Conservation (phyloP, 2,329 filamentous ascomycete genomes). For the Botrytis porri region DNA sequence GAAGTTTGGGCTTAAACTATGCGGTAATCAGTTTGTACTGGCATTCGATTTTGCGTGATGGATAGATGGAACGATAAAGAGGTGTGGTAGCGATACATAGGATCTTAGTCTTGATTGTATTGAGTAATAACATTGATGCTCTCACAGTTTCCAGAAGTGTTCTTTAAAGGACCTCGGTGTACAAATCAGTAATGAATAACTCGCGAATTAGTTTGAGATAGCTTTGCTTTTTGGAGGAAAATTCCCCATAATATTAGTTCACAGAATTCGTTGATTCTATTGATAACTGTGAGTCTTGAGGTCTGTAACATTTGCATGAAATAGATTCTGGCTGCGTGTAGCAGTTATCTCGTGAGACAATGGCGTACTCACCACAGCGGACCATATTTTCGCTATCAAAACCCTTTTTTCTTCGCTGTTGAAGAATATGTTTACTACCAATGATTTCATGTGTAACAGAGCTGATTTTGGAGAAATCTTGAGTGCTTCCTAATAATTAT, state of each 20-base stretch:
- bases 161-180: neutral
- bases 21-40: neutral
- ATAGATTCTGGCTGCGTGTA: neutral
- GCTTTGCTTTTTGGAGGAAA: neutral
- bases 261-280: too few relatives aligned
- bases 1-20: neutral
- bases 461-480: fast-evolving
- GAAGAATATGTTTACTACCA: neutral
- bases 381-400: fast-evolving
- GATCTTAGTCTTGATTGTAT: neutral
- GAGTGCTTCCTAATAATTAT: too few relatives aligned
- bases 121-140: neutral
- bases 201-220: neutral
- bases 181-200: neutral
- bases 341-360: neutral
- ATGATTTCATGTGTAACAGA: neutral
- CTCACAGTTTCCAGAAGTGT: neutral
- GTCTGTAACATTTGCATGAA: neutral
- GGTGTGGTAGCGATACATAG: neutral
- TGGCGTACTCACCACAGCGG: neutral
- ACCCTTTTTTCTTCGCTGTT: neutral
- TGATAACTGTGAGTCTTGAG: neutral
- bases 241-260: neutral
- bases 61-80: neutral
- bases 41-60: neutral